These are phyloP conservation scores for Talaromyces sp. DNA, from an alignment of 2,329 filamentous ascomycete genomes.

Conservation along the genomic window DNA sequence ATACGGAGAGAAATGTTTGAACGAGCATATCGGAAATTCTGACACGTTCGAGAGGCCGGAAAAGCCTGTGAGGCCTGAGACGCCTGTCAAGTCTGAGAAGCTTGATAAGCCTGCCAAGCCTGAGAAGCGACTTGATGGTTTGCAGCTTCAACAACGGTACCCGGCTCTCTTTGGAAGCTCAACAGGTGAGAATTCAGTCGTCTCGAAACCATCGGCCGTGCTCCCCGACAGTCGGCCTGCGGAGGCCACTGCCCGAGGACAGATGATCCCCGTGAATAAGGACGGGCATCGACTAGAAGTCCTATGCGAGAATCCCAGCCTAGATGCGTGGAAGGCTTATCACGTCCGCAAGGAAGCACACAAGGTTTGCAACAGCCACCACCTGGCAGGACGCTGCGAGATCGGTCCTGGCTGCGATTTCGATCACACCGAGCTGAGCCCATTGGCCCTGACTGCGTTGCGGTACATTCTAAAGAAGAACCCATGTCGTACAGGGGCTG, in stretches of 20 bases:
- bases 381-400: conserved; percentile 39
- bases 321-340: conserved; percentile 36
- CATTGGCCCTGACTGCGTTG: conserved; percentile 36
- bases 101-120: too few relatives aligned
- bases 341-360: conserved; percentile 29
- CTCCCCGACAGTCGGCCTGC: conserved; percentile 12
- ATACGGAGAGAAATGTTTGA: conserved; percentile 26
- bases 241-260: conserved; percentile 8
- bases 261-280: conserved; percentile 45
- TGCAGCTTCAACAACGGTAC: conserved; percentile 9
- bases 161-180: background rate
- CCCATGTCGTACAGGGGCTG: conserved; percentile 36
- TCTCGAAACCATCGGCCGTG: conserved; percentile 17
- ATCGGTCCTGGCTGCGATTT: conserved; percentile 32
- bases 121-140: background rate
- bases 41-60: background rate
- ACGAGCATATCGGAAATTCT: conserved; percentile 20
- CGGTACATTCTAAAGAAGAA: conserved; percentile 41
- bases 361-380: conserved; percentile 48
- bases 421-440: conserved; percentile 43
- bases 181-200: conserved; percentile 11
- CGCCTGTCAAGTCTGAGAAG: background rate
- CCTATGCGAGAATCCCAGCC: conserved; percentile 31
- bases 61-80: background rate
- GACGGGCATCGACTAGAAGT: conserved; percentile 44